Evolutionary conservation across 306 rosid species (phyloP).

Genomic region (Prunus armeniaca): DNA sequence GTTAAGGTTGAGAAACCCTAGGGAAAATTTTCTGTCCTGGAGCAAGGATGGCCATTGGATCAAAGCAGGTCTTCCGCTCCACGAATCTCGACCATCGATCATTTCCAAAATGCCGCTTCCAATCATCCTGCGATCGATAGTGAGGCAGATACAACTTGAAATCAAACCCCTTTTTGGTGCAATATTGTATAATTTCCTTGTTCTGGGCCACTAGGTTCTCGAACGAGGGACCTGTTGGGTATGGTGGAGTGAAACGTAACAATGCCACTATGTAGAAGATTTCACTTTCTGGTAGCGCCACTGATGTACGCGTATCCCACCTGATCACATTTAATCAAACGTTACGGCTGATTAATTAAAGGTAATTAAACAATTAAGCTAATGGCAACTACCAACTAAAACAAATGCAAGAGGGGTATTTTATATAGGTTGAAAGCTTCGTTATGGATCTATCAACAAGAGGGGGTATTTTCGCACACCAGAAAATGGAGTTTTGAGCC

Average conservation of each 20-base stretch:
- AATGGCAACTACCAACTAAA: neutral
- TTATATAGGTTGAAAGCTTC: neutral
- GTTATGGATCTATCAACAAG: too few species aligned
- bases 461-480: slow-evolving; percentile 23
- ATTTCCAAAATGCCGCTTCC: slow-evolving; percentile 78
- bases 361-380: neutral
- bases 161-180: slow-evolving; percentile 48
- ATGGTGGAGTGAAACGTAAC: slow-evolving; percentile 62
- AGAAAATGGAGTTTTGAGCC: slow-evolving; percentile 16
- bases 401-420: slow-evolving; percentile 3
- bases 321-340: slow-evolving; percentile 24
- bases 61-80: slow-evolving; percentile 54
- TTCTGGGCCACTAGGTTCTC: slow-evolving; percentile 62
- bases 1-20: slow-evolving; percentile 32
- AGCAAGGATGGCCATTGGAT: slow-evolving; percentile 81
- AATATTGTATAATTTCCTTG: slow-evolving; percentile 51
- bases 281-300: slow-evolving; percentile 69
- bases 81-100: slow-evolving; percentile 58
- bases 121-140: slow-evolving; percentile 56
- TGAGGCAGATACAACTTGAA: slow-evolving; percentile 89
- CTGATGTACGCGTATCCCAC: slow-evolving; percentile 89
- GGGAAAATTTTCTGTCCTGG: slow-evolving; percentile 85
- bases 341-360: neutral
- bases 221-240: slow-evolving; percentile 46
- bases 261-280: slow-evolving; percentile 83